Conservation (phyloP, 257 asterid genomes). For the Dorcoceras hygrometricum region DNA sequence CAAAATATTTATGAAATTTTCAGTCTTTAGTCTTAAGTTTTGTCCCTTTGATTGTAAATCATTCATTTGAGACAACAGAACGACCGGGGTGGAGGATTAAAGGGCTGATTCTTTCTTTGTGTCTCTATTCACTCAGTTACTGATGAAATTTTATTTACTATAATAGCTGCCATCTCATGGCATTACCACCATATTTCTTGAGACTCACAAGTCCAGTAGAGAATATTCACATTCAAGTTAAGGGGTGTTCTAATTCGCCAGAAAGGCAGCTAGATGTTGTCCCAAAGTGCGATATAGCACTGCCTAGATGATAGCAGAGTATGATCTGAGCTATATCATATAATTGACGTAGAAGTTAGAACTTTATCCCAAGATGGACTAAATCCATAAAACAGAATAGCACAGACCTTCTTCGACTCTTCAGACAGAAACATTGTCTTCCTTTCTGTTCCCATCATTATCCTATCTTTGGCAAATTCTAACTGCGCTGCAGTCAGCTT, state of each 20-base stretch:
- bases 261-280: neutral
- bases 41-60: neutral
- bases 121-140: neutral
- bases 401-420: conserved; percentile 80
- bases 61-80: neutral
- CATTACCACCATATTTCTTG: neutral
- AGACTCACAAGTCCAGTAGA: neutral
- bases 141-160: neutral
- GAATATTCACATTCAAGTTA: neutral
- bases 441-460: conserved; percentile 98
- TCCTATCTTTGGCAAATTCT: conserved; percentile 97
- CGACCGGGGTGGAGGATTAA: neutral
- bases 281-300: neutral
- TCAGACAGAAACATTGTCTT: conserved; percentile 91
- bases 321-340: neutral
- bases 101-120: neutral
- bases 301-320: neutral
- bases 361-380: neutral
- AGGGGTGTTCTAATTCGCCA: neutral
- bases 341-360: neutral
- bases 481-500: conserved; percentile 69
- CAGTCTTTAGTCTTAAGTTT: neutral
- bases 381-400: conserved; percentile 3
- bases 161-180: neutral
- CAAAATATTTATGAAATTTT: neutral